Percentiles rank a stretch among this genome's conserved stretches.
Conservation (phyloP, 345 rosid genomes). For the Triadica sebifera region DNA sequence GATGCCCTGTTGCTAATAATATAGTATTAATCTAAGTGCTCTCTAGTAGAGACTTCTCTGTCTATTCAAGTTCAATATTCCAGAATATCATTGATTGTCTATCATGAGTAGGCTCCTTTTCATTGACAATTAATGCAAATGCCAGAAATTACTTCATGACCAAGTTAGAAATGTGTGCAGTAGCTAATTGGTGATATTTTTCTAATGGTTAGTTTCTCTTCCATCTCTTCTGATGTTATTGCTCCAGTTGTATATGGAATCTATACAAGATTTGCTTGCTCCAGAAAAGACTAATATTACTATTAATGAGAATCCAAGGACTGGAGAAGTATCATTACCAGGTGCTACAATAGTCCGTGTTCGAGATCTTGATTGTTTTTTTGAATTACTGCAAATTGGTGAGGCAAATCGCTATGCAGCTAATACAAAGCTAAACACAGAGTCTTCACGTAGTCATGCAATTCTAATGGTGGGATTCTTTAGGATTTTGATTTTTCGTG, state of each 20-base stretch:
- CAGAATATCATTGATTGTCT: background rate
- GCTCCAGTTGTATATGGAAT: constrained; percentile 83
- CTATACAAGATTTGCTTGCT: constrained; percentile 87
- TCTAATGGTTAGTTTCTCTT: background rate
- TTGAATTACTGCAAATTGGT: constrained; percentile 73
- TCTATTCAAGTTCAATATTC: background rate
- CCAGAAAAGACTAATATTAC: constrained; percentile 73
- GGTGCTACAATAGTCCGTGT: constrained; percentile 61
- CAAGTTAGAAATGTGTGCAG: constrained; percentile 1
- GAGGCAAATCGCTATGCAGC: constrained; percentile 88
- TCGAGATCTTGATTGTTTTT: constrained; percentile 64
- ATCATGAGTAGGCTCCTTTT: background rate
- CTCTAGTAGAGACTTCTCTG: background rate
- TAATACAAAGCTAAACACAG: constrained; percentile 85
- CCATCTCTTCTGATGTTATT: constrained; percentile 15
- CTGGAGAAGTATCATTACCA: constrained; percentile 79
- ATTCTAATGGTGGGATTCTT: constrained; percentile 64
- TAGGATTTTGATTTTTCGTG: background rate
- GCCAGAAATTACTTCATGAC: background rate
- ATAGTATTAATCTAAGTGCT: background rate
- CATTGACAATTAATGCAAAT: constrained; percentile 1
- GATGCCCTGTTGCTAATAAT: background rate
- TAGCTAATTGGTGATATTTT: background rate
- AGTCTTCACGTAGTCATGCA: constrained; percentile 98
- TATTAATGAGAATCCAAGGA: constrained; percentile 73